Evolutionary conservation across 768 basidiomycete species (phyloP).

Genomic region (Termitomyces sp.): DNA sequence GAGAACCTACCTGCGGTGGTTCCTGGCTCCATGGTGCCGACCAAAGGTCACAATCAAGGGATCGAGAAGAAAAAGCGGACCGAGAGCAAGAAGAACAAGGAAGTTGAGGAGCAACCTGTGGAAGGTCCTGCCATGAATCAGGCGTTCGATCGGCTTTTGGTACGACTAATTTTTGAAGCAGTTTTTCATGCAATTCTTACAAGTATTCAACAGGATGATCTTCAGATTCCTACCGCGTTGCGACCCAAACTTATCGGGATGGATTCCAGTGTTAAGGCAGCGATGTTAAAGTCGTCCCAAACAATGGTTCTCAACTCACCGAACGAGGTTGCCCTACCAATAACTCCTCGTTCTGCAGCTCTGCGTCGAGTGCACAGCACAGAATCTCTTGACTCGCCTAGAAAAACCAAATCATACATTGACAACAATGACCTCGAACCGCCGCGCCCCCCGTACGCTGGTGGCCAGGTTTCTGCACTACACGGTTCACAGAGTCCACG

Average conservation of each 20-base stretch:
- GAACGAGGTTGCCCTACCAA: constrained; percentile 27
- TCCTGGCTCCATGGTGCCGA: constrained; percentile 13
- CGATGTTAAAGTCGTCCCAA: constrained; percentile 85
- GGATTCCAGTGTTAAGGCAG: constrained; percentile 83
- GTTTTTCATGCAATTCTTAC: background rate
- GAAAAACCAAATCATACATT: constrained; percentile 31
- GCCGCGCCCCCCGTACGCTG: constrained; percentile 27
- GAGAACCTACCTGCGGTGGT: constrained; percentile 47
- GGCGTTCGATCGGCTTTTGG: constrained; percentile 80
- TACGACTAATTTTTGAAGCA: constrained; percentile 28
- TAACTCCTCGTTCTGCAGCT: constrained; percentile 41
- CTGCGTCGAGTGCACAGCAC: constrained; percentile 70
- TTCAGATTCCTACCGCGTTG: constrained; percentile 77
- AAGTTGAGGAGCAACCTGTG: constrained; percentile 6
- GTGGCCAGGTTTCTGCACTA: constrained; percentile 32
- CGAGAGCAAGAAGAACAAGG: constrained; percentile 18
- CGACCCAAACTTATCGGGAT: constrained; percentile 76
- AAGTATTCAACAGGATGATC: constrained; percentile 57
- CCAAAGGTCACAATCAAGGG: constrained; percentile 26
- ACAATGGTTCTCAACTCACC: constrained; percentile 42
- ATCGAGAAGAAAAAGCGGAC: constrained; percentile 34
- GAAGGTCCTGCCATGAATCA: constrained; percentile 43
- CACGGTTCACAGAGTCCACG: constrained; percentile 28
- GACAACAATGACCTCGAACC: constrained; percentile 34
- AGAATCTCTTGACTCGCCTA: constrained; percentile 60